Evolutionary conservation across 2,329 filamentous ascomycete species (phyloP), one percentile per base, ranked within the genome.

Genomic region (Pestalotiopsis sp.): DNA sequence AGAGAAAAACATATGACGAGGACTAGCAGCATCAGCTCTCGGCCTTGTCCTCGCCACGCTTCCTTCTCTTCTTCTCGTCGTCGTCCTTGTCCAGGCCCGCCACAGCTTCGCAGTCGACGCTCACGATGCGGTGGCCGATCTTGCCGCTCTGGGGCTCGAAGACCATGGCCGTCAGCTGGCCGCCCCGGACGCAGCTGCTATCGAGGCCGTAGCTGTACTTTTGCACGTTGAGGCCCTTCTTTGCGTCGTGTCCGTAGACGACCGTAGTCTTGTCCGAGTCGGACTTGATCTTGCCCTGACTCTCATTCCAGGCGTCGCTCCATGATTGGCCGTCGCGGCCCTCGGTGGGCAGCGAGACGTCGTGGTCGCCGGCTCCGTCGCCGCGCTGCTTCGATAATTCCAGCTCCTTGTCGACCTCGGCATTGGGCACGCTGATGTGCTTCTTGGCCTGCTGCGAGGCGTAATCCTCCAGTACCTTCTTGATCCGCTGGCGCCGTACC

Each of bases 161-260:
- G 2, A 98, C 85, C 69, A 97, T 80, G 1, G 93, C 95, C 0
- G 92, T 93, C 72, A 99, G 83, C 71, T 89, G 85, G 1, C 90
- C 90, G 12, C 94, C 95, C 71, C 87, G 88, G 3, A 93, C 90
- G 78, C 96, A 98, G 0, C 90, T 91, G 0, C 92, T 93, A 79
- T 98, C 96, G 61, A 98, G 83, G 0, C 96, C 96, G 76, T 94
- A 93, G 4, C 91, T 93, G 79, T 93, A 97, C 63, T 87, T 84
- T 64, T 88, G 75, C 69, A 84, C 73, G 39, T 75, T 76, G 64
- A 97, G 86, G 0, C 94, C 94, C 2, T 82, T 82, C 75, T 91
- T 90, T 25, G 93, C 89, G 78, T 98, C 93, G 78, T 98, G 95
- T 4, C 95, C 95, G 79, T 97, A 98, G 68, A 97, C 86, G 56